These are phyloP conservation scores for Naganishia vishniacii DNA, from an alignment of 768 basidiomycete species.

Conservation along the genomic window DNA sequence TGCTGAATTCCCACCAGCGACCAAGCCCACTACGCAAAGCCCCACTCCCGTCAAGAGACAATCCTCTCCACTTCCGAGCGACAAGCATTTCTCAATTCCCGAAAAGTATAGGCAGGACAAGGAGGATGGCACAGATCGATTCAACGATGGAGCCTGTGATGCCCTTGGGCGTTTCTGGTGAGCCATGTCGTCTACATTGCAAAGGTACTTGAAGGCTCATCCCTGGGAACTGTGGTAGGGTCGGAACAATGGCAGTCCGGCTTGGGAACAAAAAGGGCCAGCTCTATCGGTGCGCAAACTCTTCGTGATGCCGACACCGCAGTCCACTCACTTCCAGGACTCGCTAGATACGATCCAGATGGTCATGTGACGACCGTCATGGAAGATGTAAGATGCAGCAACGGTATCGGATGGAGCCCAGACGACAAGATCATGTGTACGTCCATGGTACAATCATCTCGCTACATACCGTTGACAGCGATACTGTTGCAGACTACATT, in stretches of 20 bases:
- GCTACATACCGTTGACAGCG: no score
- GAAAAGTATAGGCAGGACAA: constrained; percentile 26
- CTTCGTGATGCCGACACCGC: neutral
- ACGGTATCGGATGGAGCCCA: constrained; percentile 43
- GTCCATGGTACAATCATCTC: no score
- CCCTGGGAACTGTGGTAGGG: constrained; percentile 18
- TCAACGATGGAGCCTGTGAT: constrained; percentile 45
- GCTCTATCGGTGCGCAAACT: constrained; percentile 15
- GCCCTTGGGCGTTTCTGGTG: constrained; percentile 40
- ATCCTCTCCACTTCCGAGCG: constrained; percentile 30
- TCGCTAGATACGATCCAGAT: constrained; percentile 40
- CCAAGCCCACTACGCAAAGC: constrained; percentile 28
- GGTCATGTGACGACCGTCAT: constrained; percentile 33
- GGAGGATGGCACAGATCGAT: constrained; percentile 28
- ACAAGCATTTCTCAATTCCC: constrained; percentile 24
- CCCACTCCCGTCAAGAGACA: constrained; percentile 18
- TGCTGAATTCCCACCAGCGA: constrained; percentile 35
- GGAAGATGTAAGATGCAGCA: constrained; percentile 35
- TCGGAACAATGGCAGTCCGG: constrained; percentile 25
- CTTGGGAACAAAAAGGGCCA: constrained; percentile 15
- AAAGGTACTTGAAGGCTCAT: neutral
- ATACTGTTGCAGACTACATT: constrained; percentile 38
- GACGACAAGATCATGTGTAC: constrained; percentile 44
- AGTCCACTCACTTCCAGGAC: neutral
- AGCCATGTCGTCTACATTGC: neutral